Percentiles rank a stretch among this genome's conserved stretches.
These are phyloP conservation scores for Neurospora tetraspora DNA, from an alignment of 495 filamentous ascomycete genomes.

Conservation along the genomic window DNA sequence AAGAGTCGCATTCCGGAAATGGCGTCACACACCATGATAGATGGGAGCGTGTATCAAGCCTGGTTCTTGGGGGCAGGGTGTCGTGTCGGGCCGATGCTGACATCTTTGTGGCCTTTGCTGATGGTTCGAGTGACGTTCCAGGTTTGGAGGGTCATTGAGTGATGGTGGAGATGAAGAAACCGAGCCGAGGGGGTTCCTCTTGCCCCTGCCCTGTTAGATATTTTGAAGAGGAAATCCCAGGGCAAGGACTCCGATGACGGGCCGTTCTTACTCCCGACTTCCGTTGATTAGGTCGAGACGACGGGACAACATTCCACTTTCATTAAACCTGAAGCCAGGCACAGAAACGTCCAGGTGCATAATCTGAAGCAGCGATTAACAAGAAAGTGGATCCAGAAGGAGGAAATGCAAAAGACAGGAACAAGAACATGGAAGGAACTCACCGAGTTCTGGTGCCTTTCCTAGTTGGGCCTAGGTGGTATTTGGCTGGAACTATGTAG, in stretches of 20 bases:
- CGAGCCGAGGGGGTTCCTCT: neutral
- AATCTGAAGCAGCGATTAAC: neutral
- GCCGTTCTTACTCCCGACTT: neutral
- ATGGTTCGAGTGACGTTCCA: neutral
- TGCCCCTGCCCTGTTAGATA: neutral
- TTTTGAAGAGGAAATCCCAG: neutral
- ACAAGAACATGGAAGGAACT: neutral
- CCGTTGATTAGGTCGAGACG: neutral
- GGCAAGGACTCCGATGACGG: neutral
- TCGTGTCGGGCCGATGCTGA: neutral
- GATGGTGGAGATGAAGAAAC: neutral
- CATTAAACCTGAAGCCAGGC: neutral
- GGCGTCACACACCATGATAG: neutral
- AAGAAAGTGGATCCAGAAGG: neutral
- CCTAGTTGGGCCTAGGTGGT: neutral
- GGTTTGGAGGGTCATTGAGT: neutral
- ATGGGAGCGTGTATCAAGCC: neutral
- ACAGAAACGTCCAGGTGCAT: neutral
- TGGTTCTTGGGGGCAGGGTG: neutral
- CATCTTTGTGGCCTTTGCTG: neutral
- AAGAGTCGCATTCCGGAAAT: neutral
- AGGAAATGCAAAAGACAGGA: neutral
- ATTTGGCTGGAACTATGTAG: no score
- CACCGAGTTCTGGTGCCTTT: neutral
- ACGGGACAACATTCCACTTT: neutral